These are phyloP conservation scores for Arthroderma sp. DNA, from an alignment of 2,329 filamentous ascomycete species.

Conservation along the genomic window DNA sequence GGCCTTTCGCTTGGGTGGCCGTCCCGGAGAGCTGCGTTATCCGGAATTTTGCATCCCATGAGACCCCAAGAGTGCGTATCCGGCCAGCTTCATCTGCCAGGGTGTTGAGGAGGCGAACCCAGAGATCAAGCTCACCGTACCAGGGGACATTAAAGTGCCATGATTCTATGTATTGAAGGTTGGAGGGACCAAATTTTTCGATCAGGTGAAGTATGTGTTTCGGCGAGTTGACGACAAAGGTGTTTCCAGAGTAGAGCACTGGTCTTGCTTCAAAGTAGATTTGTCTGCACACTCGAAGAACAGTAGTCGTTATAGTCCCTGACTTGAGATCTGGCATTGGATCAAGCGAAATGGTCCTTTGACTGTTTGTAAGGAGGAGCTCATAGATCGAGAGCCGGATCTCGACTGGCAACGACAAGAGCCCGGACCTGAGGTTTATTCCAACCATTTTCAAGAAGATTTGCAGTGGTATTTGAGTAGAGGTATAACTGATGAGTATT, in stretches of 20 bases:
- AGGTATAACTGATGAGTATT: too few relatives aligned
- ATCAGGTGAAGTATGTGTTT: too few relatives aligned
- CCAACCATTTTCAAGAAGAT: too few relatives aligned
- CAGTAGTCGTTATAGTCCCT: background rate
- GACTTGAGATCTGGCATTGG: background rate
- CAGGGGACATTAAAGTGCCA: too few relatives aligned
- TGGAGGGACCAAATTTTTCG: too few relatives aligned
- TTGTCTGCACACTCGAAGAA: background rate
- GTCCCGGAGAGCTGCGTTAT: too few relatives aligned
- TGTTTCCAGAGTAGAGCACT: background rate
- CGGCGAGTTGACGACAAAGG: background rate
- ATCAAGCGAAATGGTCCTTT: background rate
- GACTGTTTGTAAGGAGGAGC: background rate
- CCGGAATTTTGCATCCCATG: background rate
- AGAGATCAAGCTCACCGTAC: too few relatives aligned
- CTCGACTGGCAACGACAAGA: background rate
- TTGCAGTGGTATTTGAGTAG: too few relatives aligned
- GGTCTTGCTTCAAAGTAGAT: background rate
- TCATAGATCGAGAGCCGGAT: background rate
- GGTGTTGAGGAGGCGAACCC: background rate
- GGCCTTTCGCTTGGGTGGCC: background rate
- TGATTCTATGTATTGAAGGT: too few relatives aligned
- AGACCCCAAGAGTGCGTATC: background rate
- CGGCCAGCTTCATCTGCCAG: background rate
- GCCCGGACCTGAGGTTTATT: background rate